Evolutionary conservation across 2,329 filamentous ascomycete species (phyloP), one percentile per base, ranked within the genome.

Genomic region (Verticillium nubilum): DNA sequence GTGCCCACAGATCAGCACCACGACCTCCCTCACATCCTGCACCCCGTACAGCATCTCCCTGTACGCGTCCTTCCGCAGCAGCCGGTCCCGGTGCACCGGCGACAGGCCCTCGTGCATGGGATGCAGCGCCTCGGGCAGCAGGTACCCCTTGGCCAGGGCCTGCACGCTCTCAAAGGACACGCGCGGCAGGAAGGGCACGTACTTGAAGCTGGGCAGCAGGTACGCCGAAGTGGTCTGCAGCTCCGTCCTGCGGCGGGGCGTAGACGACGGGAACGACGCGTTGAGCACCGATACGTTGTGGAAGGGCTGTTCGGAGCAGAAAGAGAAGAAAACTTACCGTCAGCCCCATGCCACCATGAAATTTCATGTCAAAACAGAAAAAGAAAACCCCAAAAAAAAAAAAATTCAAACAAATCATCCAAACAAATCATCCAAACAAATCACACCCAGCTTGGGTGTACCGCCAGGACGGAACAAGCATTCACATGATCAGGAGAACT

Each of bases 1-100:
- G 67, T 99, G 95, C 0, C 92, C 92, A 69, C 95, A 99, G 52
- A 97, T 88, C 23, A 98, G 76, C 29, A 99, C 84, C n/a, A 91
- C 67, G 4, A 92, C 79, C 62, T 92, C 88, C 17, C 82, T 69
- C 9, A 90, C 82, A 60, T 86, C 82, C 12, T 82, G 76, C 5
- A 91, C 86, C 1, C 81, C 80, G 1, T 75, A 73, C 2, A 91
- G 76, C 35, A 75, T 76, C 59, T 61, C 76, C 68, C 68, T 84
- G 67, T 76, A 86, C 58, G 71, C 85, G 62, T 73, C 80, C 73
- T 80, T 86, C 65, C 76, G 78, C 52, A 69, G 74, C 56, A 79
- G 71, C 1, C 78, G 73, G 67, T 86, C 84, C 52, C 78, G 77
- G 65, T 87, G 83, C 50, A 84, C 77, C 0, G 81, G 81, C 6